These are phyloP conservation scores for Pseudevernia furfuracea DNA, from an alignment of 495 filamentous ascomycete genomes.

Conservation along the genomic window DNA sequence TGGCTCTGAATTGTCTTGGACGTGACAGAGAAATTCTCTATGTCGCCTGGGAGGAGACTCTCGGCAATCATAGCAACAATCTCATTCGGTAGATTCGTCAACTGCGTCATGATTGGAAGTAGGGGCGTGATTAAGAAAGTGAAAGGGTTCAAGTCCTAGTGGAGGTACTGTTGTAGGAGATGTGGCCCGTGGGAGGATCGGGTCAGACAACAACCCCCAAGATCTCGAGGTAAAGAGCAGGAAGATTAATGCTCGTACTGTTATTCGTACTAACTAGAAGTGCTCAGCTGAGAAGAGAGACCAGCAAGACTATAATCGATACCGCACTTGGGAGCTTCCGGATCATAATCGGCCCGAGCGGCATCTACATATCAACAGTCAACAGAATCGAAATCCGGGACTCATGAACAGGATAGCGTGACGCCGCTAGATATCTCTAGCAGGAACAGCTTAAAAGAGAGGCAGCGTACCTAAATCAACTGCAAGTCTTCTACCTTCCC, in stretches of 20 bases:
- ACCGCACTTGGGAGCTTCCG: neutral
- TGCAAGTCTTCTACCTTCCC: neutral
- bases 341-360: neutral
- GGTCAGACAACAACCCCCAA: too few relatives aligned
- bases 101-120: neutral
- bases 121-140: too few relatives aligned
- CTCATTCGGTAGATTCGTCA: neutral
- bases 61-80: neutral
- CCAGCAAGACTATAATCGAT: too few relatives aligned
- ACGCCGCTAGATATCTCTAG: neutral
- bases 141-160: too few relatives aligned
- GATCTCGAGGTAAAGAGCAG: too few relatives aligned
- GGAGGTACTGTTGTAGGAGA: neutral
- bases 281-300: neutral
- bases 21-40: neutral
- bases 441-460: neutral
- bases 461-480: neutral
- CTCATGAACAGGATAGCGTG: too few relatives aligned
- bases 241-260: too few relatives aligned
- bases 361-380: neutral
- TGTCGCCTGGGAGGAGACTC: neutral
- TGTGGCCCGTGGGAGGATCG: too few relatives aligned
- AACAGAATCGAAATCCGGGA: neutral
- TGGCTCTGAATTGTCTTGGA: neutral
- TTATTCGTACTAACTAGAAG: neutral